These are phyloP conservation scores for Amanita polypyramis DNA, from an alignment of 768 basidiomycete species.

Conservation along the genomic window DNA sequence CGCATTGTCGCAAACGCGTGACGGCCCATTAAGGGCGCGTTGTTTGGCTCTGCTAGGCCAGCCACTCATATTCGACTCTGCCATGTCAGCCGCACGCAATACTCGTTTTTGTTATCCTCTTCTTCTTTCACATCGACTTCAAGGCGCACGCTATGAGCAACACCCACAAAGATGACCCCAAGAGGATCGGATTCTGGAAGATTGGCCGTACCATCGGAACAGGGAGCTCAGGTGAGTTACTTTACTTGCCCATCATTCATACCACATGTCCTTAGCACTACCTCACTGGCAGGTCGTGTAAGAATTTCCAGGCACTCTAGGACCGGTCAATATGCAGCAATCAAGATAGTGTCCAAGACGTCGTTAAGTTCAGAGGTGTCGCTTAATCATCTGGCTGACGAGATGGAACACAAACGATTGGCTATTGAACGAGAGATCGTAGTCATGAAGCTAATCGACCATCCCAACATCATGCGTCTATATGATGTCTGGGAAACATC, in stretches of 20 bases:
- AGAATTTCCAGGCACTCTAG: conserved; percentile 81
- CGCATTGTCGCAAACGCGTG: not conserved
- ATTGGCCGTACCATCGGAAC: conserved; percentile 77
- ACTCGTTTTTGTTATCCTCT: not conserved
- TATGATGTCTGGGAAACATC: conserved; percentile 98
- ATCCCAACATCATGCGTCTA: conserved; percentile 88
- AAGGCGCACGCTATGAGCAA: conserved; percentile 16
- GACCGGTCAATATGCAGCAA: conserved; percentile 82
- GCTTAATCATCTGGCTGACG: conserved; percentile 56
- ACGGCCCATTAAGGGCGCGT: conserved; percentile 20
- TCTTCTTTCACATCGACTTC: not conserved
- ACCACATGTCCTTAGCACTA: not conserved
- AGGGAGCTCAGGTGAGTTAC: conserved; percentile 56
- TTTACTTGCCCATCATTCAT: conserved; percentile 7
- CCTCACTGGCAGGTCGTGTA: conserved; percentile 58
- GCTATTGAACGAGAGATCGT: conserved; percentile 91
- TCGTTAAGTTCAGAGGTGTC: conserved; percentile 58
- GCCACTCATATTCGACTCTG: not conserved
- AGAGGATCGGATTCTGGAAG: conserved; percentile 74
- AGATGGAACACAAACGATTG: conserved; percentile 67
- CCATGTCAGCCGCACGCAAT: conserved; percentile 6
- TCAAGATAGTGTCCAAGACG: conserved; percentile 88
- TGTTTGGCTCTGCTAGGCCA: conserved; percentile 21
- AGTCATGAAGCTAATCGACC: conserved; percentile 94
- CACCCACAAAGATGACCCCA: conserved; percentile 33